phyloP scores from a whole-genome alignment of 2,329 filamentous ascomycete species.

The Diaporthe velutina region DNA sequence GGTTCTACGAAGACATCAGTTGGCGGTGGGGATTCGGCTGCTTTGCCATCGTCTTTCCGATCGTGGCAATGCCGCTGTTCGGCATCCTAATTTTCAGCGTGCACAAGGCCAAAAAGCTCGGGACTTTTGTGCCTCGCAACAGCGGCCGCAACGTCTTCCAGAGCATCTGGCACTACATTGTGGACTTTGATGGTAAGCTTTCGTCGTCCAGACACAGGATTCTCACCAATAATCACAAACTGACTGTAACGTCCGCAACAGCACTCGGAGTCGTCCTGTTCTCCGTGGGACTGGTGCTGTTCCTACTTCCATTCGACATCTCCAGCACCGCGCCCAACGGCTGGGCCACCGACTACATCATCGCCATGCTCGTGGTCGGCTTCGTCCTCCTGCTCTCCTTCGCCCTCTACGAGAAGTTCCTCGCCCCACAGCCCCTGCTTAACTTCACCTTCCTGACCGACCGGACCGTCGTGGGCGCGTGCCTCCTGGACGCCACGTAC shows the following conservation, averaged over 20 bases:
- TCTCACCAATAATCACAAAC: neutral
- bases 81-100: constrained; percentile 68
- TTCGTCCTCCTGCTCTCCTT: constrained; percentile 65
- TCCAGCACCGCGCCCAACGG: constrained; percentile 59
- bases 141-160: constrained; percentile 60
- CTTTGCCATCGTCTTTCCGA: constrained; percentile 70
- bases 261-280: constrained; percentile 69
- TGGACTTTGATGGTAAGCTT: constrained; percentile 68
- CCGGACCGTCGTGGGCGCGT: constrained; percentile 65
- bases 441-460: constrained; percentile 63
- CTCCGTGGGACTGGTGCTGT: constrained; percentile 67
- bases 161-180: constrained; percentile 61
- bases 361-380: constrained; percentile 73
- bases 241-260: constrained; percentile 31
- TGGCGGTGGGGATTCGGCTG: constrained; percentile 75
- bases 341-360: constrained; percentile 67
- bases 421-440: constrained; percentile 71
- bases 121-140: constrained; percentile 53
- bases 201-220: neutral
- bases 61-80: constrained; percentile 69
- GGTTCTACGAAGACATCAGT: constrained; percentile 62
- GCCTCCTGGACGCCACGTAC: constrained; percentile 57
- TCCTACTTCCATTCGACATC: constrained; percentile 76
- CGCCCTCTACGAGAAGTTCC: constrained; percentile 67
- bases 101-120: constrained; percentile 67